Conservation (phyloP, 768 basidiomycete genomes). For the Macrolepiota fuliginosa region DNA sequence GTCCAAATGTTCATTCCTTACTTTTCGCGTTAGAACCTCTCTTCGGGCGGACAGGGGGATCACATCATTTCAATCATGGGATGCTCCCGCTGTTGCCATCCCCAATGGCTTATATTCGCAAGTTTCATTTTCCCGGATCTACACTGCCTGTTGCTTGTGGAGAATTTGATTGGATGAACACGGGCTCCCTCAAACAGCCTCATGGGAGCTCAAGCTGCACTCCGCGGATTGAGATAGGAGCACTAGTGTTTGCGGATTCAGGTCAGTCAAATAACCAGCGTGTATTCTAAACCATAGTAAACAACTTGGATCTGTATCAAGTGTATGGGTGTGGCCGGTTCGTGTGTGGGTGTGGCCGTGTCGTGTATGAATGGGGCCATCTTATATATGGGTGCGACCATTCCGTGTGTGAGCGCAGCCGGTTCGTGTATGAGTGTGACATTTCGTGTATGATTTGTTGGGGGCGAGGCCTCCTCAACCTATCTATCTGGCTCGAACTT, state of each 20-base stretch:
- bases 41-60: slow-evolving; percentile 13
- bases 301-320: background rate
- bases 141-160: slow-evolving; percentile 74
- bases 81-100: background rate
- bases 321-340: background rate
- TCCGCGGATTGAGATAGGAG: slow-evolving; percentile 19
- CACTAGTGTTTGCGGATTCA: background rate
- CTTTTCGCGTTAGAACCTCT: slow-evolving; percentile 44
- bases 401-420: too few relatives aligned
- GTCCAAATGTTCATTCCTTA: slow-evolving; percentile 58
- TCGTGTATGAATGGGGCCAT: too few relatives aligned
- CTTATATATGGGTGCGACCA: too few relatives aligned
- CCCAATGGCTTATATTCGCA: slow-evolving; percentile 44
- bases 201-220: slow-evolving; percentile 81
- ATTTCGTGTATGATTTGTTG: background rate
- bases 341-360: too few relatives aligned
- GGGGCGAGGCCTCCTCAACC: background rate
- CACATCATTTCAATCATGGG: background rate
- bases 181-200: slow-evolving; percentile 47
- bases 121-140: slow-evolving; percentile 70
- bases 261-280: background rate
- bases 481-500: too few relatives aligned
- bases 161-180: slow-evolving; percentile 74
- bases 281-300: background rate
- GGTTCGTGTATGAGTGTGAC: too few relatives aligned